These are phyloP conservation scores for Candida sojae DNA, from an alignment of 1,139 yeast species.

Conservation along the genomic window DNA sequence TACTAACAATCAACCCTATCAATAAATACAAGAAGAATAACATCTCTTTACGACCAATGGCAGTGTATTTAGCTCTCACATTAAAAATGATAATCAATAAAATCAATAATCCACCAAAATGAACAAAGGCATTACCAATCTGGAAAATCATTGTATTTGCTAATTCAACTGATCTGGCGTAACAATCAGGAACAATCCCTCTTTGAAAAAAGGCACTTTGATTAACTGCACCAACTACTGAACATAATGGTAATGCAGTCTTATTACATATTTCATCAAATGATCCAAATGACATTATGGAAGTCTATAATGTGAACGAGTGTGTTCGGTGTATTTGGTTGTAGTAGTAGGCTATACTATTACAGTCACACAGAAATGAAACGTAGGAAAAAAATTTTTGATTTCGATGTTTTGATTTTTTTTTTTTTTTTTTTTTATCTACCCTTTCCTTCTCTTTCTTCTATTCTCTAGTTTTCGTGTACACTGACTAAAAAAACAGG, in stretches of 20 bases:
- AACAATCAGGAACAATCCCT: conserved; percentile 78
- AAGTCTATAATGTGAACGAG: neutral
- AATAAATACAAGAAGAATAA: conserved; percentile 67
- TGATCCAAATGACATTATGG: conserved; percentile 62
- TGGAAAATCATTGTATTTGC: conserved; percentile 92
- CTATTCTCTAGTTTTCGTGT: neutral
- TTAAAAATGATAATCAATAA: conserved; percentile 74
- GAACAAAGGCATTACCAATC: conserved; percentile 85
- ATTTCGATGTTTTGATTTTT: conserved; percentile 5
- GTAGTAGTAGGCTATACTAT: neutral
- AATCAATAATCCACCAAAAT: conserved; percentile 70
- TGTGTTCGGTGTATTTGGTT: neutral
- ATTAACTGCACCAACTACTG: conserved; percentile 52
- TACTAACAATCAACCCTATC: conserved; percentile 57
- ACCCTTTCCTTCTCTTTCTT: neutral
- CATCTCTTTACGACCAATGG: conserved; percentile 90
- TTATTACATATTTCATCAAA: conserved; percentile 66
- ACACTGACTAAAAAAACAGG: no score
- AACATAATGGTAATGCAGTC: conserved; percentile 78
- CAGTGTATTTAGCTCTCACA: conserved; percentile 83
- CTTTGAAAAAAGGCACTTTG: conserved; percentile 29
- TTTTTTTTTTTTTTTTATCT: neutral
- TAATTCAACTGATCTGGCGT: conserved; percentile 79
- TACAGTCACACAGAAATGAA: conserved; percentile 1
- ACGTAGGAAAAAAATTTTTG: neutral